A percentile compares a stretch with the other conserved stretches of the same genome.
phyloP scores from a whole-genome alignment of 1,139 yeast genomes.

The Candida sp. region DNA sequence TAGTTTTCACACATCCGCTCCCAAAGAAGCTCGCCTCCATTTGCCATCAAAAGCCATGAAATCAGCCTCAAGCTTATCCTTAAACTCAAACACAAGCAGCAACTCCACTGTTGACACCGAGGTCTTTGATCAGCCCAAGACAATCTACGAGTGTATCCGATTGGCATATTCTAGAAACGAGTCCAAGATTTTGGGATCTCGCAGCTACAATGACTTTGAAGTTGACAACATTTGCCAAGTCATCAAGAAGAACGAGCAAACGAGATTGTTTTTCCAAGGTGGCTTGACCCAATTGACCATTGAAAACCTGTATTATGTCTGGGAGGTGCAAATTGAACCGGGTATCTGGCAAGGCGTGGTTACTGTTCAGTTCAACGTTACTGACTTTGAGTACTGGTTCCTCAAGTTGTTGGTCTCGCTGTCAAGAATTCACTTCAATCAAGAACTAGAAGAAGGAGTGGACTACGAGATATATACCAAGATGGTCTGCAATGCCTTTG shows the following conservation, averaged over 20 bases:
- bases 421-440: conserved; percentile 14
- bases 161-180: conserved; percentile 31
- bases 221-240: conserved; percentile 5
- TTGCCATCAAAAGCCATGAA: conserved; percentile 7
- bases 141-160: conserved; percentile 38
- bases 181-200: conserved; percentile 11
- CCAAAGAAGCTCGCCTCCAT: background rate
- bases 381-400: conserved; percentile 39
- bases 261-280: conserved; percentile 7
- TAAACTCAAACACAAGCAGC: conserved; percentile 14
- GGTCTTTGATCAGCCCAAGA: conserved; percentile 6
- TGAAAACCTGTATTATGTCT: conserved; percentile 17
- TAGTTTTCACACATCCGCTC: background rate
- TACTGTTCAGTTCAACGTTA: conserved; percentile 23
- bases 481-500: conserved; percentile 37
- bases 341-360: conserved; percentile 27
- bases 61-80: conserved; percentile 13
- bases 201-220: conserved; percentile 11
- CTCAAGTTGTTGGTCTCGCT: conserved; percentile 26
- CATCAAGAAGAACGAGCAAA: conserved; percentile 4
- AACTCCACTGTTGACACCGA: conserved; percentile 11
- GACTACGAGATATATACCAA: conserved; percentile 17
- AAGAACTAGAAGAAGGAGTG: background rate
- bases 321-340: conserved; percentile 19
- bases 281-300: conserved; percentile 14